phyloP scores from a whole-genome alignment of 2,329 filamentous ascomycete species.

The Mycosphaerella arachidis region DNA sequence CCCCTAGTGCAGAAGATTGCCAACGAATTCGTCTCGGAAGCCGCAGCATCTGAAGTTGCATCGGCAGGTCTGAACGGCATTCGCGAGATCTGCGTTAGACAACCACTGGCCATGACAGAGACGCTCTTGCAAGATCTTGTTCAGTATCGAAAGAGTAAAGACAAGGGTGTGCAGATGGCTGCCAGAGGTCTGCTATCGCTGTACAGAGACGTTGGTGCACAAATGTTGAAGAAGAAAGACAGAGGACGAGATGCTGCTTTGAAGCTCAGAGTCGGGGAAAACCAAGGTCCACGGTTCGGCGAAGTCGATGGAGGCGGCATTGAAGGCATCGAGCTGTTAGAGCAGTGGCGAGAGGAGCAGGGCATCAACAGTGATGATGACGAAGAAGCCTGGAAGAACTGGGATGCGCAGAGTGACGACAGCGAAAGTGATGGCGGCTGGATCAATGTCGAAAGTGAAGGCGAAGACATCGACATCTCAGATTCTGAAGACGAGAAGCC shows the following conservation, averaged over 20 bases:
- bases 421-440: conserved; percentile 78
- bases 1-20: conserved; percentile 92
- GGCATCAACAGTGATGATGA: conserved; percentile 59
- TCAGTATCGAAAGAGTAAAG: conserved; percentile 93
- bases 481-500: conserved; percentile 67
- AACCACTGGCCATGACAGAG: conserved; percentile 94
- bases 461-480: conserved; percentile 67
- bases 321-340: conserved; percentile 85
- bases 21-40: conserved; percentile 97
- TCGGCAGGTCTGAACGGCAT: conserved; percentile 92
- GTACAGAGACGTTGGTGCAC: conserved; percentile 85
- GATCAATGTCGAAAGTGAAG: conserved; percentile 84
- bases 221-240: conserved; percentile 83
- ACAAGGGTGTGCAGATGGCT: conserved; percentile 99
- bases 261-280: conserved; percentile 68
- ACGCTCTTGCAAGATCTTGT: conserved; percentile 94
- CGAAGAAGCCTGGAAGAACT: conserved; percentile 52
- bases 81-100: conserved; percentile 84
- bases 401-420: conserved; percentile 59
- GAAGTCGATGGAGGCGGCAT: conserved; percentile 78
- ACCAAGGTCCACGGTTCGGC: conserved; percentile 74
- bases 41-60: conserved; percentile 82
- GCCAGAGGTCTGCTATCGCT: conserved; percentile 85
- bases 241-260: conserved; percentile 89
- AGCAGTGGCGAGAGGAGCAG: conserved; percentile 91